A percentile compares a stretch with the other conserved stretches of the same genome.
Conservation (phyloP, 2,329 filamentous ascomycete species). For the Fusarium azukiicola region DNA sequence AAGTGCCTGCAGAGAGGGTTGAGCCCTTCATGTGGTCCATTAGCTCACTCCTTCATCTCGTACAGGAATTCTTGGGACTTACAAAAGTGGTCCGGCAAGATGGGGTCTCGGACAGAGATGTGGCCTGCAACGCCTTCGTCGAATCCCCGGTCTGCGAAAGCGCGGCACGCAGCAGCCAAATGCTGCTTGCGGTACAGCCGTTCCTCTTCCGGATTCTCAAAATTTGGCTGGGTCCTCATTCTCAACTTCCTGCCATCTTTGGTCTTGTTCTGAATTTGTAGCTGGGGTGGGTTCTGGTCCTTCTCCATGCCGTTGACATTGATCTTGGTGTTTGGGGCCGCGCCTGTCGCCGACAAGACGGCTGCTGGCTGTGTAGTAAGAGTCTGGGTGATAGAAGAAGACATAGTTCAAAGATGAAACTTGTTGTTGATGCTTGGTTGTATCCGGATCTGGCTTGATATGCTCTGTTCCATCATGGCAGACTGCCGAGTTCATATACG, state of each 20-base stretch:
- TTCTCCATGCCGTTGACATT: background rate
- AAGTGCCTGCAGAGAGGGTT: slow-evolving; percentile 17
- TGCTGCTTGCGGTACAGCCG: slow-evolving; percentile 5
- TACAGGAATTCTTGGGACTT: background rate
- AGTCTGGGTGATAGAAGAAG: background rate
- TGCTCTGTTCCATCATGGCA: background rate
- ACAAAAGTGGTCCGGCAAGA: slow-evolving; percentile 10
- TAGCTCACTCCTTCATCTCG: background rate
- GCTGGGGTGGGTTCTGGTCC: background rate
- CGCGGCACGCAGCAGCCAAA: slow-evolving; percentile 2
- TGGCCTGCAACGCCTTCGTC: slow-evolving; percentile 1
- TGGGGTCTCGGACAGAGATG: background rate
- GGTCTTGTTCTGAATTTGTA: slow-evolving; percentile 7
- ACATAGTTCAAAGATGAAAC: background rate
- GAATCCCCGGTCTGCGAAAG: slow-evolving; percentile 10
- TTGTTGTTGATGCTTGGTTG: background rate
- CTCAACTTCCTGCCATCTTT: slow-evolving; percentile 11
- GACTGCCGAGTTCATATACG: background rate
- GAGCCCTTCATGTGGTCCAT: background rate
- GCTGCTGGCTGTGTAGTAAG: background rate
- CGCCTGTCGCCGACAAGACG: background rate
- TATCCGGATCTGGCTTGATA: background rate
- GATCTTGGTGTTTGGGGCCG: background rate
- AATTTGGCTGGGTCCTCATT: background rate
- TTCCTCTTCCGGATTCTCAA: background rate